Conservation (phyloP, 2,329 filamentous ascomycete genomes). For the Fusarium sublunatum region DNA sequence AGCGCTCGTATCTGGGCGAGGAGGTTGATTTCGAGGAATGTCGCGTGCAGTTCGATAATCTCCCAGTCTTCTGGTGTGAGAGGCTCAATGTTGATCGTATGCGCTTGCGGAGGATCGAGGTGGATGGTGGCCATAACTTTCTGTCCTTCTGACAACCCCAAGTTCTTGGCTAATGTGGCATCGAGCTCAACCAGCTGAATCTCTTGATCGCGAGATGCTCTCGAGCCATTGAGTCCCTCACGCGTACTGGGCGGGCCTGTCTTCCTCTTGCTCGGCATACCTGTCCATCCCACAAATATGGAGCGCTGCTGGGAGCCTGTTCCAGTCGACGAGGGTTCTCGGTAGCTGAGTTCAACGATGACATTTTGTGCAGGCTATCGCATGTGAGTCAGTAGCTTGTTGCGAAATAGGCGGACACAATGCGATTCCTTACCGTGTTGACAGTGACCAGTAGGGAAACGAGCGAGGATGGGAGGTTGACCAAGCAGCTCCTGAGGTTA, state of each 20-base stretch:
- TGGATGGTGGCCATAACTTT: slow-evolving; percentile 80
- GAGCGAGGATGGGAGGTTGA: slow-evolving; percentile 88
- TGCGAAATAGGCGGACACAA: background rate
- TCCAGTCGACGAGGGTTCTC: slow-evolving; percentile 62
- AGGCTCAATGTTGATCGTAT: slow-evolving; percentile 97
- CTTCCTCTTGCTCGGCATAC: slow-evolving; percentile 93
- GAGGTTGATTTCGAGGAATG: slow-evolving; percentile 93
- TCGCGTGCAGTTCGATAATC: slow-evolving; percentile 97
- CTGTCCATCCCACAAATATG: slow-evolving; percentile 94
- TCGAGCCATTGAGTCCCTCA: slow-evolving; percentile 74
- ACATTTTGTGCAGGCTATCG: slow-evolving; percentile 91
- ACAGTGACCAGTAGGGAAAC: slow-evolving; percentile 87
- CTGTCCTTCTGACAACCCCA: slow-evolving; percentile 84
- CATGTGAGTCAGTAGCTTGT: slow-evolving; percentile 17
- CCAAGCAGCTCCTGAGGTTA: slow-evolving; percentile 92
- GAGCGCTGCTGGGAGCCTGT: slow-evolving; percentile 69
- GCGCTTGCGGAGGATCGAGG: slow-evolving; percentile 87
- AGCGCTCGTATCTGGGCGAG: slow-evolving; percentile 92
- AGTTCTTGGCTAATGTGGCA: slow-evolving; percentile 79
- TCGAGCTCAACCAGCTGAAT: slow-evolving; percentile 85
- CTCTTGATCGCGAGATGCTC: slow-evolving; percentile 78
- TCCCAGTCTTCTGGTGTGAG: slow-evolving; percentile 97
- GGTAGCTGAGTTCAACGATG: slow-evolving; percentile 87
- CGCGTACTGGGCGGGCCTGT: slow-evolving; percentile 77
- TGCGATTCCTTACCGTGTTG: slow-evolving; percentile 76